phyloP scores from a whole-genome alignment of 805 yeast species.

The Ogataea naganishii region DNA sequence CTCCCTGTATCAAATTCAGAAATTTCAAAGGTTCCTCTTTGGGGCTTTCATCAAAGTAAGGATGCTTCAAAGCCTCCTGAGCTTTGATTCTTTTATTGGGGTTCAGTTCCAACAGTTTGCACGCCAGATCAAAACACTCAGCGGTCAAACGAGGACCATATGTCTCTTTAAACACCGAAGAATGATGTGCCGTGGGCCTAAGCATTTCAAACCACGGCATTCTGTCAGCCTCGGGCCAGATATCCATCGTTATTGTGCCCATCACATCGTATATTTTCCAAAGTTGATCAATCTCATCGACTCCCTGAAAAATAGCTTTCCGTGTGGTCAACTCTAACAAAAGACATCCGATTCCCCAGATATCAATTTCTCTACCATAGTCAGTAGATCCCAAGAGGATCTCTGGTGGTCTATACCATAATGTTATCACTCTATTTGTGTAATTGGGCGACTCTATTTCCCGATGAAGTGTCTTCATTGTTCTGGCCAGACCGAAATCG shows the following conservation, averaged over 20 bases:
- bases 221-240: slow-evolving; percentile 72
- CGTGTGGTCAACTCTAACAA: slow-evolving; percentile 72
- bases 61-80: slow-evolving; percentile 55
- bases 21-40: slow-evolving; percentile 48
- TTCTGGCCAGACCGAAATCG: slow-evolving; percentile 76
- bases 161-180: slow-evolving; percentile 29
- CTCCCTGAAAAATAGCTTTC: slow-evolving; percentile 76
- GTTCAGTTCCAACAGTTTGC: slow-evolving; percentile 52
- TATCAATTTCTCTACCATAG: slow-evolving; percentile 85
- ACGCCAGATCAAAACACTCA: slow-evolving; percentile 57
- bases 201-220: slow-evolving; percentile 93
- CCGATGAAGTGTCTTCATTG: slow-evolving; percentile 48
- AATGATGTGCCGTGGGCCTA: slow-evolving; percentile 41
- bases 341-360: slow-evolving; percentile 96
- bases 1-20: slow-evolving; percentile 56
- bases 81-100: slow-evolving; percentile 67
- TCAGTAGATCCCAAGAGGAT: slow-evolving; percentile 82
- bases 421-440: slow-evolving; percentile 89
- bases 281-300: slow-evolving; percentile 80
- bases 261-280: slow-evolving; percentile 66
- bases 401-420: slow-evolving; percentile 98
- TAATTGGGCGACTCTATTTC: slow-evolving; percentile 60
- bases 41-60: slow-evolving; percentile 68
- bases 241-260: slow-evolving; percentile 73
- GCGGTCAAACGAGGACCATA: slow-evolving; percentile 36